These are phyloP conservation scores for Hypoxylon rubiginosum DNA, from an alignment of 2,329 filamentous ascomycete genomes.

Conservation along the genomic window DNA sequence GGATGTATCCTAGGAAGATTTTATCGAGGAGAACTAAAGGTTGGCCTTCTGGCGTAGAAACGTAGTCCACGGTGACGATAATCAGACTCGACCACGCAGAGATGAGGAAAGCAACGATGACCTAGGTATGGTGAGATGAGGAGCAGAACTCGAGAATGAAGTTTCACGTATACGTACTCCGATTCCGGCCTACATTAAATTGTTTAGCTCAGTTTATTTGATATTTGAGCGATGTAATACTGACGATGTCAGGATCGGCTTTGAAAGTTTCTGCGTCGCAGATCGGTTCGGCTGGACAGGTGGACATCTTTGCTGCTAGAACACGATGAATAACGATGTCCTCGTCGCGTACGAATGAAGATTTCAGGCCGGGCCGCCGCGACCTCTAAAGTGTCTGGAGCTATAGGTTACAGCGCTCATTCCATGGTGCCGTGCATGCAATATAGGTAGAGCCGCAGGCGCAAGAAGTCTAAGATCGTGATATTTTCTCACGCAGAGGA, in stretches of 20 bases:
- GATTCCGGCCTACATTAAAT: slow-evolving; percentile 16
- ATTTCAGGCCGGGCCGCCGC: not conserved
- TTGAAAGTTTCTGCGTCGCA: slow-evolving; percentile 6
- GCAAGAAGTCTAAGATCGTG: not conserved
- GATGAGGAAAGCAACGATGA: slow-evolving; percentile 19
- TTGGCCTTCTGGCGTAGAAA: slow-evolving; percentile 6
- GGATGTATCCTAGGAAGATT: not conserved
- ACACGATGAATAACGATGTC: not conserved
- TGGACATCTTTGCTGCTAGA: slow-evolving; percentile 8
- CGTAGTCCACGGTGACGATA: slow-evolving; percentile 15
- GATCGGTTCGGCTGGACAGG: slow-evolving; percentile 6
- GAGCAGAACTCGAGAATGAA: not conserved
- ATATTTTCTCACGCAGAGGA: too few species aligned
- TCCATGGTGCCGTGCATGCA: not conserved
- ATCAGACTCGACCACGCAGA: slow-evolving; percentile 24
- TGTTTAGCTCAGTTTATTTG: not conserved
- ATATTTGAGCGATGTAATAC: not conserved
- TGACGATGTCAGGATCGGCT: slow-evolving; percentile 26
- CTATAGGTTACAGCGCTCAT: not conserved
- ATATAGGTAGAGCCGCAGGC: not conserved
- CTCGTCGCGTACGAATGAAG: not conserved
- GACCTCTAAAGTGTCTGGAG: not conserved
- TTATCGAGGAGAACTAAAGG: slow-evolving; percentile 6
- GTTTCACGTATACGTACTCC: slow-evolving; percentile 10
- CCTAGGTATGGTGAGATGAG: slow-evolving; percentile 9